phyloP scores from a whole-genome alignment of 768 basidiomycete genomes.

The Mrakia frigida region DNA sequence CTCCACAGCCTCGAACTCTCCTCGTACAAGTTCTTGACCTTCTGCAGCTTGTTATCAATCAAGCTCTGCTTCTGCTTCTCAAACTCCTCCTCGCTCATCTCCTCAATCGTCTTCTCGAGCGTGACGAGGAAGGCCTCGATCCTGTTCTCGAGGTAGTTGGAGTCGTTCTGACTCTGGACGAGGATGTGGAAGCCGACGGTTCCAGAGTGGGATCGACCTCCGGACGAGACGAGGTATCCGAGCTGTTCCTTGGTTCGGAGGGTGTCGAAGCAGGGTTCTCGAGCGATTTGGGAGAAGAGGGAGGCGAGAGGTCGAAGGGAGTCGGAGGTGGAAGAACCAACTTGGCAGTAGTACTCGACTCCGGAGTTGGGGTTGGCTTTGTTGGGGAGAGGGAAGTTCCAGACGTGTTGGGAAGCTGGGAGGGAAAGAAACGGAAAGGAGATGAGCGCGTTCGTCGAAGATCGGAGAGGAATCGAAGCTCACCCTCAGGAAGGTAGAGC shows the following conservation, averaged over 20 bases:
- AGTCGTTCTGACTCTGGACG: conserved; percentile 79
- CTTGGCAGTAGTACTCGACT: conserved; percentile 75
- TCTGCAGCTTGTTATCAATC: conserved; percentile 75
- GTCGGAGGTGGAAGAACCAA: conserved; percentile 64
- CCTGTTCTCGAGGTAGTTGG: conserved; percentile 74
- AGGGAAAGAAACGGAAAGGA: conserved; percentile 8
- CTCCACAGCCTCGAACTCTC: conserved; percentile 62
- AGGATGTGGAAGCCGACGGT: conserved; percentile 73
- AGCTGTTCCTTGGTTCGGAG: conserved; percentile 92
- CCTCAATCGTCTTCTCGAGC: conserved; percentile 49
- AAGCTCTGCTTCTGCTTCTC: conserved; percentile 69
- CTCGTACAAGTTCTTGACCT: conserved; percentile 78
- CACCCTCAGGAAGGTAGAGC: conserved; percentile 68
- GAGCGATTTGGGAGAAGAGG: conserved; percentile 73
- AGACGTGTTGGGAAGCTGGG: conserved; percentile 65
- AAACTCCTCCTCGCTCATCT: conserved; percentile 69
- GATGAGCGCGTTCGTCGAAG: not conserved
- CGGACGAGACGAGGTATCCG: conserved; percentile 73
- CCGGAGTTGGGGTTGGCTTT: conserved; percentile 80
- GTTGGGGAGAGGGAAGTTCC: conserved; percentile 66
- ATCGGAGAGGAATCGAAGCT: conserved; percentile 31
- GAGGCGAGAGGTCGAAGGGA: conserved; percentile 60
- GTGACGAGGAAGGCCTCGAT: conserved; percentile 81
- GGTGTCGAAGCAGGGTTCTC: conserved; percentile 86
- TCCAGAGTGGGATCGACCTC: conserved; percentile 52